These are phyloP conservation scores for Ceratorhiza oryzae-sativae DNA, from an alignment of 1,284 basidiomycete genomes.

Conservation along the genomic window DNA sequence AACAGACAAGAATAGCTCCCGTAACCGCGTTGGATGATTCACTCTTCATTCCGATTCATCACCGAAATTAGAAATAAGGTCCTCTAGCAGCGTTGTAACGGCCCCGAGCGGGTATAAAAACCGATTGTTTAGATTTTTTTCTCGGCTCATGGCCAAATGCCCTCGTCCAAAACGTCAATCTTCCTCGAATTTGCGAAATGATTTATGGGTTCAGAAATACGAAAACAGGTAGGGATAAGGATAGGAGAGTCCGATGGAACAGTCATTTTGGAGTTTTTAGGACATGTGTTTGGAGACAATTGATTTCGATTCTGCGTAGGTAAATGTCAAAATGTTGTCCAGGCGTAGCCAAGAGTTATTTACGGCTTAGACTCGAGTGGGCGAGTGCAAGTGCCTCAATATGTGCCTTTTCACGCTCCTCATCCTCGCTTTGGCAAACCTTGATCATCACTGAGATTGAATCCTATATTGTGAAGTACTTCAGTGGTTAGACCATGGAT, in stretches of 20 bases:
- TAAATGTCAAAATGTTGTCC: neutral
- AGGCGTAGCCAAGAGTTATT: neutral
- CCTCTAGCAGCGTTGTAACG: too few species aligned
- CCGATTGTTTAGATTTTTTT: too few species aligned
- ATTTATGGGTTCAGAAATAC: too few species aligned
- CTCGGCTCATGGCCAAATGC: too few species aligned
- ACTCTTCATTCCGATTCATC: too few species aligned
- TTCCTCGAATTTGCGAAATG: too few species aligned
- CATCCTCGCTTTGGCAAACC: neutral
- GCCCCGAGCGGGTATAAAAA: too few species aligned
- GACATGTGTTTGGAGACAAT: slow-evolving; percentile 7
- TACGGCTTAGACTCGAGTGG: slow-evolving; percentile 10
- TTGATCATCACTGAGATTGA: neutral
- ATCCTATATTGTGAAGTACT: neutral
- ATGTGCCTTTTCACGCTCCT: slow-evolving; percentile 25
- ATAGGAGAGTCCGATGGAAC: neutral
- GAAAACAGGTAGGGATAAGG: neutral
- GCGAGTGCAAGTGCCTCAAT: slow-evolving; percentile 20
- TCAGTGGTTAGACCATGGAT: neutral
- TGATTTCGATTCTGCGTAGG: neutral
- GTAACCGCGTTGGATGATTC: too few species aligned
- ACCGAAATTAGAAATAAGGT: too few species aligned
- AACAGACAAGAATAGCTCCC: too few species aligned
- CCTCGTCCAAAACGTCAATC: too few species aligned
- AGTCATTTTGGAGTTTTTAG: neutral